A percentile compares a stretch with the other conserved stretches of the same genome.
phyloP scores from a whole-genome alignment of 345 rosid genomes.

The Hevea brasiliensis region DNA sequence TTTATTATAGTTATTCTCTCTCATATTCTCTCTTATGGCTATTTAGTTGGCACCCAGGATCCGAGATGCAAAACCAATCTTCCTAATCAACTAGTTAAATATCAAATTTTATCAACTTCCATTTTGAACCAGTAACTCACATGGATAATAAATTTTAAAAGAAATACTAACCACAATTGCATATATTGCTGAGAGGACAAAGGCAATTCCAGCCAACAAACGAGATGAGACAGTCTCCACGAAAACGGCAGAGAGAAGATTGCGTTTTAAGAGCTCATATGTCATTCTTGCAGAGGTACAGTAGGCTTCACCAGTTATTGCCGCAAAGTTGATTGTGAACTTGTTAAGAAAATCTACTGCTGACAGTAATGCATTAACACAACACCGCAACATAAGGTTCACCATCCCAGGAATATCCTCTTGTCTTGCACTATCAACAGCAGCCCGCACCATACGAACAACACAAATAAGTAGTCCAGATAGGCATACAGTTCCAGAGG shows the following conservation, averaged over 20 bases:
- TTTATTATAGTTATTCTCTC: no score
- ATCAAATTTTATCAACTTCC: neutral
- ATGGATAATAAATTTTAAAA: neutral
- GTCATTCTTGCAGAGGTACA: slow-evolving; percentile 89
- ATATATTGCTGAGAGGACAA: slow-evolving; percentile 75
- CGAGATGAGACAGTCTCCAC: slow-evolving; percentile 88
- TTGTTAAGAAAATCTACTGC: slow-evolving; percentile 81
- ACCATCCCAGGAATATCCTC: slow-evolving; percentile 70
- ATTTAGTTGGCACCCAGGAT: neutral
- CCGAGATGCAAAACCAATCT: neutral
- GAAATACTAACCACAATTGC: slow-evolving; percentile 61
- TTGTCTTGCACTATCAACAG: slow-evolving; percentile 75
- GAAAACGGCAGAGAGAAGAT: slow-evolving; percentile 83
- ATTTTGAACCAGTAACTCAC: neutral
- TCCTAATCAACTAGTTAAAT: neutral
- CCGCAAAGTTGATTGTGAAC: slow-evolving; percentile 90
- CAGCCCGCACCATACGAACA: slow-evolving; percentile 78
- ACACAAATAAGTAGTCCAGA: slow-evolving; percentile 72
- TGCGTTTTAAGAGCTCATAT: slow-evolving; percentile 80
- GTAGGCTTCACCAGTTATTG: slow-evolving; percentile 89
- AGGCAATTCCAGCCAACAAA: slow-evolving; percentile 63
- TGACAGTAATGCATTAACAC: slow-evolving; percentile 57
- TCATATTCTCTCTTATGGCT: neutral
- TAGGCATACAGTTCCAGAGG: slow-evolving; percentile 82
- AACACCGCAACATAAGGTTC: slow-evolving; percentile 56